Conservation (phyloP, 2,329 filamentous ascomycete species). For the Dothistroma septosporum region DNA sequence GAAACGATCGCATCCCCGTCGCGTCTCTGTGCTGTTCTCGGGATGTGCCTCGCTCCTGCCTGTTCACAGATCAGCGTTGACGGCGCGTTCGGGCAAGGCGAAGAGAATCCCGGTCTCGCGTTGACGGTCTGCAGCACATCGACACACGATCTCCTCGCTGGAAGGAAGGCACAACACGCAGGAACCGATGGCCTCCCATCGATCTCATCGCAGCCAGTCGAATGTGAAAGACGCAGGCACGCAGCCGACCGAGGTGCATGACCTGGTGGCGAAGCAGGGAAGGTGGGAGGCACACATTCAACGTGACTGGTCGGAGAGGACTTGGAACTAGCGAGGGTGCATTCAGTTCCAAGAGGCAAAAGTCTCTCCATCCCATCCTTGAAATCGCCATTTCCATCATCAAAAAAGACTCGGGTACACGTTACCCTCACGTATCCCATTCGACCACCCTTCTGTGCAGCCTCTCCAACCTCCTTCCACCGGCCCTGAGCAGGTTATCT, state of each 20-base stretch:
- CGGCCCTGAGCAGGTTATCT: constrained; percentile 47
- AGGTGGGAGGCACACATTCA: background rate
- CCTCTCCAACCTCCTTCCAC: constrained; percentile 46
- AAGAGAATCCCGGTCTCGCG: background rate
- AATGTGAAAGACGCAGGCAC: constrained; percentile 9
- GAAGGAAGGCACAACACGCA: background rate
- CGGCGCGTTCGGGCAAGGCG: background rate
- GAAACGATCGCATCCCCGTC: background rate
- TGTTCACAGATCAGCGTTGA: background rate
- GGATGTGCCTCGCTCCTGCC: background rate
- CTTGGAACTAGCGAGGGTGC: background rate
- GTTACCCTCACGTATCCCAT: constrained; percentile 16
- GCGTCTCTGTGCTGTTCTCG: background rate
- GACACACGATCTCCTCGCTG: background rate
- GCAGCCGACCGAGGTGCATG: constrained; percentile 11
- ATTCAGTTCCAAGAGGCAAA: background rate
- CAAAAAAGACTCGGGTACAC: constrained; percentile 53
- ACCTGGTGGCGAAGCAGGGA: constrained; percentile 3
- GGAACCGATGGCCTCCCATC: background rate
- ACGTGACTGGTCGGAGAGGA: background rate
- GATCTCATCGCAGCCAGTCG: background rate
- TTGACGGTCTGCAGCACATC: background rate
- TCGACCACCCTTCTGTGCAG: constrained; percentile 43
- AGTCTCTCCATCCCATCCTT: constrained; percentile 32
- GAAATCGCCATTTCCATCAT: constrained; percentile 34